Percentiles rank a stretch among this genome's conserved stretches.
These are phyloP conservation scores for Saraca asoca DNA, from an alignment of 331 rosid genomes.

Conservation along the genomic window DNA sequence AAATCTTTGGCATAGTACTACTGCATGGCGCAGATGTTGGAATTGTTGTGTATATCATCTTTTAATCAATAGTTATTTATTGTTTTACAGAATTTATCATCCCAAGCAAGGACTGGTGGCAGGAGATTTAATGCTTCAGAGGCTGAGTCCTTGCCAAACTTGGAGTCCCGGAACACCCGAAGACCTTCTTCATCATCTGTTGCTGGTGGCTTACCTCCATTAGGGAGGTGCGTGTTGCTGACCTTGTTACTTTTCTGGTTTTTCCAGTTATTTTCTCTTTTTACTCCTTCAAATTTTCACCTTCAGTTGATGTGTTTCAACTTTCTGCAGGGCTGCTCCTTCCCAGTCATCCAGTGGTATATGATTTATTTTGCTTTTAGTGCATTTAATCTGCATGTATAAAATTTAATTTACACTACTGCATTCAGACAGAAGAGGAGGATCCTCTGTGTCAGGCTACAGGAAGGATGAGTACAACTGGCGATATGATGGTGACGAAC, in stretches of 20 bases:
- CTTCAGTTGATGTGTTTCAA: slow-evolving; percentile 10
- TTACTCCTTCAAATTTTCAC: background rate
- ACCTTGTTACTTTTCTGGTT: slow-evolving; percentile 29
- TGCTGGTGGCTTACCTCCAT: slow-evolving; percentile 93
- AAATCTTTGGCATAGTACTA: slow-evolving; percentile 7
- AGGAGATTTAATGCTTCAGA: slow-evolving; percentile 73
- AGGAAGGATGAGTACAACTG: slow-evolving; percentile 94
- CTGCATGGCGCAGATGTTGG: slow-evolving; percentile 10
- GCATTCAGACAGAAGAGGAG: slow-evolving; percentile 92
- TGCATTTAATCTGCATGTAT: slow-evolving; percentile 33
- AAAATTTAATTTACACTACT: slow-evolving; percentile 40
- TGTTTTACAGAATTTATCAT: slow-evolving; percentile 71
- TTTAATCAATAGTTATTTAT: too few species aligned
- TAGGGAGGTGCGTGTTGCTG: slow-evolving; percentile 75
- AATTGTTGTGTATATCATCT: background rate
- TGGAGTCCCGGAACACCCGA: slow-evolving; percentile 70
- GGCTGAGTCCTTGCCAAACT: slow-evolving; percentile 71
- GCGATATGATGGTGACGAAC: slow-evolving; percentile 88
- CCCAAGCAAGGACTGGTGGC: slow-evolving; percentile 79
- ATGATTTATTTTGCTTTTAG: slow-evolving; percentile 29
- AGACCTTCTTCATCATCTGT: slow-evolving; percentile 96
- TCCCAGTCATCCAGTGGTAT: slow-evolving; percentile 91
- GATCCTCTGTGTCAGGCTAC: slow-evolving; percentile 76
- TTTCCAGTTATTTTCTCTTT: background rate
- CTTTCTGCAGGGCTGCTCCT: slow-evolving; percentile 70